Evolutionary conservation across 176 grass and related monocot genomes (phyloP).

Genomic region (Bothriochloa decipiens): DNA sequence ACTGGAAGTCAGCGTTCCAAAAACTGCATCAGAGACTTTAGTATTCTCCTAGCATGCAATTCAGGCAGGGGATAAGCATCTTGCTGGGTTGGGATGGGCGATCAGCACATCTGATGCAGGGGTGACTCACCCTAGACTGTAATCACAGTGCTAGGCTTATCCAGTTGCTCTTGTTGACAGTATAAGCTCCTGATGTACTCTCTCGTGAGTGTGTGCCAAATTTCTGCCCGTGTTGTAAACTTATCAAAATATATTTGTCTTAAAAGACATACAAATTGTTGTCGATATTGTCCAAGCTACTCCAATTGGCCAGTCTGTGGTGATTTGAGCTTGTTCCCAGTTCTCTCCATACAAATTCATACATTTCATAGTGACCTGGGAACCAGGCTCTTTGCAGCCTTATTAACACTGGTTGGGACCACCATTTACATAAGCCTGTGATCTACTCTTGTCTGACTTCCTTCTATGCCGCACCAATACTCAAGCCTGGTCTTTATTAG

Average conservation of each 20-base stretch:
- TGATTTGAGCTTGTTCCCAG: conserved; percentile 32
- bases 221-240: neutral
- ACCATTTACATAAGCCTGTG: conserved; percentile 1
- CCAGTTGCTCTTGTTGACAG: neutral
- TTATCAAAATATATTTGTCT: neutral
- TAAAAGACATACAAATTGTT: neutral
- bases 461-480: conserved; percentile 30
- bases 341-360: conserved; percentile 20
- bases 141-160: neutral
- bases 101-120: neutral
- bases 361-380: neutral
- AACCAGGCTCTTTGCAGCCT: neutral
- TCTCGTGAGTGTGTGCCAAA: neutral
- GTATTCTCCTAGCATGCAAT: neutral
- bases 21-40: neutral
- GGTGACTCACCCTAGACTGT: neutral
- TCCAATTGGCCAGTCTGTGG: neutral
- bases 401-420: conserved; percentile 18
- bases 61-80: neutral
- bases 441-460: conserved; percentile 16
- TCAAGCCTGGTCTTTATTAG: conserved; percentile 4
- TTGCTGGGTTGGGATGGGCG: neutral
- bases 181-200: neutral
- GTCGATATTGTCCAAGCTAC: too few relatives aligned
- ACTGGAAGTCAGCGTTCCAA: neutral